Conservation (phyloP, 148 eudicot species). For the Gaultheria prostrata region DNA sequence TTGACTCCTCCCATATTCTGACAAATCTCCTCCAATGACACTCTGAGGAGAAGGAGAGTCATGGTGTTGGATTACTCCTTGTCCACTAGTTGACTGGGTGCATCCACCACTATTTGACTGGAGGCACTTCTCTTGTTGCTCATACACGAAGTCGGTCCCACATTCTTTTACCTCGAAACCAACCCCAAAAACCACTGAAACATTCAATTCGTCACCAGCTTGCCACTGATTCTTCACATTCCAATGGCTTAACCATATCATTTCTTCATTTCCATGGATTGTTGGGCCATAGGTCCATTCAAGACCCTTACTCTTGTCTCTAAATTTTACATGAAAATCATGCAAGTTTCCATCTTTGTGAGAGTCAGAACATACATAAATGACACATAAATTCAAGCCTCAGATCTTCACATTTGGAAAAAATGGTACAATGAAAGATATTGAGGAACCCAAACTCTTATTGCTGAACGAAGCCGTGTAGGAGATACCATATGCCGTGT, state of each 20-base stretch:
- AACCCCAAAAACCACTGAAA: conserved; percentile 7
- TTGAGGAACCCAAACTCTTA: neutral
- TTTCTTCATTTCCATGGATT: neutral
- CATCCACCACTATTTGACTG: neutral
- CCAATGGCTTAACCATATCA: conserved; percentile 18
- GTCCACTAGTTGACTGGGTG: neutral
- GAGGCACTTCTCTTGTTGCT: conserved; percentile 5
- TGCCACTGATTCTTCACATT: neutral
- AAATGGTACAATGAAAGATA: conserved; percentile 3
- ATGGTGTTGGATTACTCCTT: neutral
- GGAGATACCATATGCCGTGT: too few species aligned
- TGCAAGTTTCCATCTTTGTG: neutral
- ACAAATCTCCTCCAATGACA: conserved; percentile 8
- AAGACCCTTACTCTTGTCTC: conserved; percentile 13
- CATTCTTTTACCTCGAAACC: neutral
- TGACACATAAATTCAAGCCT: conserved; percentile 15
- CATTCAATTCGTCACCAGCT: conserved; percentile 14
- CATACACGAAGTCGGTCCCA: neutral
- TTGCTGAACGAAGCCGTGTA: conserved; percentile 1
- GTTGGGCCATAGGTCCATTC: conserved; percentile 18
- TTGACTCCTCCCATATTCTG: neutral
- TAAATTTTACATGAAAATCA: conserved; percentile 9
- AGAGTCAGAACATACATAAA: too few species aligned
- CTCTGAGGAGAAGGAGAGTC: neutral
- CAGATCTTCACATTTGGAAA: neutral